These are phyloP conservation scores for Neofusicoccum laricinum DNA, from an alignment of 2,329 filamentous ascomycete species.

Conservation along the genomic window DNA sequence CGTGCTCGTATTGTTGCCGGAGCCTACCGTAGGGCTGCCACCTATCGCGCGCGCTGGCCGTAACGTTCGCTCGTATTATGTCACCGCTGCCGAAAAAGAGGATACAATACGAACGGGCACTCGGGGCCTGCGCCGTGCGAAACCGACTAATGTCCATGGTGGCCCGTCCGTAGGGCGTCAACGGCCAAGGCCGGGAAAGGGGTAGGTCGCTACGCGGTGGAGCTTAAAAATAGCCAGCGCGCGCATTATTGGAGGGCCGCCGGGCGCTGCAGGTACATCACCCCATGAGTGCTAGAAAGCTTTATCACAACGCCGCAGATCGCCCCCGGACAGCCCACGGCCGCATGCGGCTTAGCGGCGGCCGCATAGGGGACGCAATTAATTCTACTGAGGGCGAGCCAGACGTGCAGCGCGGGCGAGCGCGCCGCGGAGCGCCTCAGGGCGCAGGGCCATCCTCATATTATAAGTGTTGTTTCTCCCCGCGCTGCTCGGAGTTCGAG, in stretches of 20 bases:
- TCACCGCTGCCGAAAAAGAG: neutral
- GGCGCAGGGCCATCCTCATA: neutral
- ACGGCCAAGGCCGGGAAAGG: slow-evolving; percentile 9
- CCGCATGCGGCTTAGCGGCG: neutral
- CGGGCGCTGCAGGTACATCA: slow-evolving; percentile 3
- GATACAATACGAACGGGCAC: slow-evolving; percentile 1
- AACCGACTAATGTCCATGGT: neutral
- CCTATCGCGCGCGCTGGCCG: neutral
- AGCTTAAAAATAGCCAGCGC: slow-evolving; percentile 5
- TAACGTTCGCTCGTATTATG: slow-evolving; percentile 9
- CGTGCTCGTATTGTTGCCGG: slow-evolving; percentile 6
- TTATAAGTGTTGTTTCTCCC: neutral
- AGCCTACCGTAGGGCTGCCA: slow-evolving; percentile 9
- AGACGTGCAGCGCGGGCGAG: neutral
- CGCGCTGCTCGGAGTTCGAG: neutral
- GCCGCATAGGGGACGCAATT: neutral
- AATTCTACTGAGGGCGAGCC: neutral
- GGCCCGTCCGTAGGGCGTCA: slow-evolving; percentile 10
- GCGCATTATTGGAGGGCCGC: neutral
- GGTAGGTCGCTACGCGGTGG: slow-evolving; percentile 4
- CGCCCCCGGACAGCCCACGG: neutral
- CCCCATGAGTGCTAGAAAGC: neutral
- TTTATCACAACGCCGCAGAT: slow-evolving; percentile 6
- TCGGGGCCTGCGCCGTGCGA: neutral
- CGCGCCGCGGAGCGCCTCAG: neutral